Conservation (phyloP, 1,139 yeast genomes). For the Kodamaea sp. region DNA sequence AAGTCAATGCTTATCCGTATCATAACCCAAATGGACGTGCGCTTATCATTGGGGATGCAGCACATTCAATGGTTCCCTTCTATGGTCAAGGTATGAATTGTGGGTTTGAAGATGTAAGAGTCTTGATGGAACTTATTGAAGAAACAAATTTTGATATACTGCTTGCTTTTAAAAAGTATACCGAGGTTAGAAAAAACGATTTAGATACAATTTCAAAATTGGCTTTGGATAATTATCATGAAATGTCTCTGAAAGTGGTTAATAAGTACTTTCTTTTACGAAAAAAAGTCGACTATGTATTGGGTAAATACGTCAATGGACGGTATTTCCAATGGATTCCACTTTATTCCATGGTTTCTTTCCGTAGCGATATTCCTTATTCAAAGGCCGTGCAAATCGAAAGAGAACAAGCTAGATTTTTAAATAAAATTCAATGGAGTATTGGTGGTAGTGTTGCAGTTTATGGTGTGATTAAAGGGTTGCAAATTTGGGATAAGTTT, state of each 20-base stretch:
- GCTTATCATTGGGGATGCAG: constrained; percentile 84
- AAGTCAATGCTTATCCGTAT: constrained; percentile 65
- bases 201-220: constrained; percentile 70
- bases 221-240: constrained; percentile 78
- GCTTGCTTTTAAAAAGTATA: constrained; percentile 56
- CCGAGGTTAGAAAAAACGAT: constrained; percentile 58
- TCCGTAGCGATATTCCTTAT: constrained; percentile 78
- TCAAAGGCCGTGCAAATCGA: constrained; percentile 62
- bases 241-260: constrained; percentile 83
- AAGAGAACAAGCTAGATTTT: constrained; percentile 45
- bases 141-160: constrained; percentile 37
- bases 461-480: constrained; percentile 18
- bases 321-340: constrained; percentile 70
- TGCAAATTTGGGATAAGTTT: constrained; percentile 16
- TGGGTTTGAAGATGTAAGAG: constrained; percentile 86
- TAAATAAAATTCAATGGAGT: constrained; percentile 27
- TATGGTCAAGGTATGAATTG: constrained; percentile 98
- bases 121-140: constrained; percentile 56
- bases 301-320: constrained; percentile 49
- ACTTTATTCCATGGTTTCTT: constrained; percentile 87
- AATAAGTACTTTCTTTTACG: constrained; percentile 60
- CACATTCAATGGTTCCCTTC: constrained; percentile 96
- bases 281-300: constrained; percentile 61
- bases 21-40: constrained; percentile 59
- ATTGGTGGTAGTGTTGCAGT: constrained; percentile 16